Evolutionary conservation across 2,329 filamentous ascomycete genomes (phyloP), one percentile per base, ranked within the genome.

Genomic region (Talaromyces marneffei): DNA sequence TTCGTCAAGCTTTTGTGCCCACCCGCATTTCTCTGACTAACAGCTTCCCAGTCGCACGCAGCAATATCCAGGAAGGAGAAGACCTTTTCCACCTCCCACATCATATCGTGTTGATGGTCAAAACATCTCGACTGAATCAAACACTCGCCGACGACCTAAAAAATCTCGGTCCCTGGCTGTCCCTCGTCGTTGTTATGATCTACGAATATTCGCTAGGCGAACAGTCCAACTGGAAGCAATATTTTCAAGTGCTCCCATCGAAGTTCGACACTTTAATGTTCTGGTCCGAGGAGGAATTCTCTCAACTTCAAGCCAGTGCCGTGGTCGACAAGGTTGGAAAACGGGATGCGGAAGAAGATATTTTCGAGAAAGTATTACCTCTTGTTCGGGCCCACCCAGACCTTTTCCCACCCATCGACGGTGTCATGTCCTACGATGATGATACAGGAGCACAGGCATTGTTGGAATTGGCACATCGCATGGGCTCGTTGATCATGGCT

Each of bases 401-500:
- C 40, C 64, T 78, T 1, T 82, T 83, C 65, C 75, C 72, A 14
- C 70, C 74, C 10, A 33, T 67, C 55, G 65, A 65, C 64, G 72
- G 66, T 64, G 74, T 81, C 68, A 75, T 66, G 66, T 79, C 63
- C 69, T 79, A 62, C 66, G 65, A 77, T 69, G 66, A 74, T 69
- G 65, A 74, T 67, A 61, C 72, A 60, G 67, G 79, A 20, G 66
- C 82, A 60, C 75, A 78, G 60, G 74, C 80, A 25, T 74, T 87
- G 12, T 69, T 87, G 3, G 68, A 75, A 16, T 72, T 86, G 18
- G 88, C 89, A 57, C 91, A 96, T 72, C 82, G 85, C 8, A 92
- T 96, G 87, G 92, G 90, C 1, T 92, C 88, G 63, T 86, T 89
- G 16, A 93, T 96, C 66, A 95, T 96, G 91, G 88, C 91, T 0